A percentile compares a stretch with the other conserved stretches of the same genome.
Evolutionary conservation across 139 green algal species (phyloP).

Genomic region (Chlamydomonas sphaeroides): DNA sequence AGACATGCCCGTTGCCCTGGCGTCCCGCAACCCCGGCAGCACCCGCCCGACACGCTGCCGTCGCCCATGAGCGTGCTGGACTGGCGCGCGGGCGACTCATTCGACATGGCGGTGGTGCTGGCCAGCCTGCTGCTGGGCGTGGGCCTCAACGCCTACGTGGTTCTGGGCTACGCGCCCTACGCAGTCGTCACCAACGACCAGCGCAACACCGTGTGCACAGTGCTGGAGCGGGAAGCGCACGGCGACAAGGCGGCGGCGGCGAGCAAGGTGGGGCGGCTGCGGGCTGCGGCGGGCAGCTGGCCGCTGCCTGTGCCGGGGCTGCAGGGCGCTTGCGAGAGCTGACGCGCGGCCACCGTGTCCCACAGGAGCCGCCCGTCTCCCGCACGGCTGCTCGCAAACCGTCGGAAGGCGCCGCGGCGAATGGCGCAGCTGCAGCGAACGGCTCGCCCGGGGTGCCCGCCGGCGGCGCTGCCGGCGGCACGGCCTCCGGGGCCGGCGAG

Average conservation of each 20-base stretch:
- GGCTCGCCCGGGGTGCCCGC: background rate
- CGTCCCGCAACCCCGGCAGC: slow-evolving; percentile 21
- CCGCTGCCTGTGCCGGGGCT: no score
- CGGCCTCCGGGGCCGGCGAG: background rate
- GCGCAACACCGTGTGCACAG: slow-evolving; percentile 51
- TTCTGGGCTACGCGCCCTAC: slow-evolving; percentile 65
- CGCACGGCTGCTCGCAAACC: no score
- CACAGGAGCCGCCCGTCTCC: no score
- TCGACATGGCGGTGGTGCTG: slow-evolving; percentile 83
- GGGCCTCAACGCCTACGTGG: slow-evolving; percentile 86
- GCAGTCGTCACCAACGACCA: slow-evolving; percentile 75
- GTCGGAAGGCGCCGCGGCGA: background rate
- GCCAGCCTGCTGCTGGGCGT: slow-evolving; percentile 76
- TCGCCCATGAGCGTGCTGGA: slow-evolving; percentile 75
- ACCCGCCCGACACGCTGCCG: slow-evolving; percentile 73
- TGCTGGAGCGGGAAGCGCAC: slow-evolving; percentile 53
- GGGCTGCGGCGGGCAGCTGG: no score
- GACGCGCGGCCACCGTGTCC: no score
- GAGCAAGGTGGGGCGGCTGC: no score
- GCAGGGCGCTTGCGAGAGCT: no score
- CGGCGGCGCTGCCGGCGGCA: background rate
- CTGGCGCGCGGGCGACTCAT: slow-evolving; percentile 82
- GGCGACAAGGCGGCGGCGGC: background rate
- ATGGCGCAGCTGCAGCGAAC: background rate
- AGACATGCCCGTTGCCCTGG: background rate